Conservation (phyloP, 2,329 filamentous ascomycete genomes). For the Diaporthe vexans region DNA sequence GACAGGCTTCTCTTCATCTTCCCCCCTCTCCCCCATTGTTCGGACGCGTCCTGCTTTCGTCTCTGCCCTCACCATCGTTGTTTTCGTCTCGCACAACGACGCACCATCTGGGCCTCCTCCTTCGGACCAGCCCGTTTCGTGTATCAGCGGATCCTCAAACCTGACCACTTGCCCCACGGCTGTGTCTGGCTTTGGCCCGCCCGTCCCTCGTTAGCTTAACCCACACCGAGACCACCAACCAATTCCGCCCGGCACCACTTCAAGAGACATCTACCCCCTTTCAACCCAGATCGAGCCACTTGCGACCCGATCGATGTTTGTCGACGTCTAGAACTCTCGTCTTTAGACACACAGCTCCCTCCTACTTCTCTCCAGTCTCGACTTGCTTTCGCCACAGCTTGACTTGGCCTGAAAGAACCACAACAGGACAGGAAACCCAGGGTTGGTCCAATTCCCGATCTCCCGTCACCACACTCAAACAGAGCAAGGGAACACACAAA, state of each 20-base stretch:
- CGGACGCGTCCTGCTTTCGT: conserved; percentile 7
- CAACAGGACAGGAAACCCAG: conserved; percentile 35
- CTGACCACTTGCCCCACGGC: conserved; percentile 30
- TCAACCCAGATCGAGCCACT: conserved; percentile 22
- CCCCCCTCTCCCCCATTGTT: conserved; percentile 15
- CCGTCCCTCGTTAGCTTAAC: conserved; percentile 34
- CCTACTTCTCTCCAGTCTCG: conserved; percentile 1
- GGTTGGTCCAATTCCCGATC: conserved; percentile 38
- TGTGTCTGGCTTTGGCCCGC: conserved; percentile 35
- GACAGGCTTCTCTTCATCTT: conserved; percentile 30
- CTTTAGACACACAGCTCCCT: background rate
- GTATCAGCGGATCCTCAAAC: conserved; percentile 36
- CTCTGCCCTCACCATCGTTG: conserved; percentile 17
- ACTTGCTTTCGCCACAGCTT: conserved; percentile 28
- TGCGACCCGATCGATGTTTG: conserved; percentile 23
- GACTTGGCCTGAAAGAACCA: conserved; percentile 29
- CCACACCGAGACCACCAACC: conserved; percentile 16
- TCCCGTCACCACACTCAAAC: conserved; percentile 30
- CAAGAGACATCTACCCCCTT: conserved; percentile 6
- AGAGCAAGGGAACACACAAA: conserved; percentile 14
- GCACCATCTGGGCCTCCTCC: conserved; percentile 31
- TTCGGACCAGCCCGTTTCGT: conserved; percentile 30
- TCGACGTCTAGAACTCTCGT: conserved; percentile 29
- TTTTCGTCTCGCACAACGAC: conserved; percentile 9
- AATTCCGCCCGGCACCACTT: background rate